phyloP scores from a whole-genome alignment of 2,329 filamentous ascomycete genomes.

The Cladophialophora immunda region DNA sequence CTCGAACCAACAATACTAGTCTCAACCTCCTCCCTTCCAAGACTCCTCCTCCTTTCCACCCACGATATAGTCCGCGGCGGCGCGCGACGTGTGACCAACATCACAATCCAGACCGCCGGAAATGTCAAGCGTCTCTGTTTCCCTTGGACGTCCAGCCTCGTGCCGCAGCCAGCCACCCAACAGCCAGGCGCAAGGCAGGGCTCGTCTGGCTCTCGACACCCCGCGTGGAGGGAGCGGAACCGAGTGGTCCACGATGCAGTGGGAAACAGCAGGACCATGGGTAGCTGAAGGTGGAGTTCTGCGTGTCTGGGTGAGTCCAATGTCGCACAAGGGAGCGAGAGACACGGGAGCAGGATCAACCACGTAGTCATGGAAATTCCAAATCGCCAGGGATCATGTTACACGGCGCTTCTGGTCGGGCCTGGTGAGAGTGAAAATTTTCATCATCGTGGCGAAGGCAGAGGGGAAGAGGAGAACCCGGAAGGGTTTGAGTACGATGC shows the following conservation, averaged over 20 bases:
- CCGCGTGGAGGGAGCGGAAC: slow-evolving; percentile 5
- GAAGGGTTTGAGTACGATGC: background rate
- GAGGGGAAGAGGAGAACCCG: background rate
- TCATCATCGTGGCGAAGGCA: background rate
- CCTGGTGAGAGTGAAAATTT: background rate
- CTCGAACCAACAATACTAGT: background rate
- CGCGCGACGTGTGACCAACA: slow-evolving; percentile 7
- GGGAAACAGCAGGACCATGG: background rate
- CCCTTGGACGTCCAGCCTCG: background rate
- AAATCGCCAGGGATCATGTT: slow-evolving; percentile 30
- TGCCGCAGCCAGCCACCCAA: slow-evolving; percentile 18
- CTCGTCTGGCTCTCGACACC: slow-evolving; percentile 10
- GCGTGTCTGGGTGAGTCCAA: background rate
- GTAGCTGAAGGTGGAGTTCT: background rate
- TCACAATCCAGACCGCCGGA: slow-evolving; percentile 17
- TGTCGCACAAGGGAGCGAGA: slow-evolving; percentile 11
- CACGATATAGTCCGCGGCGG: background rate
- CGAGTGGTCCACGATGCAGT: background rate
- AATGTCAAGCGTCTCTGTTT: background rate
- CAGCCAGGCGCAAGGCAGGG: background rate
- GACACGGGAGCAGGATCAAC: slow-evolving; percentile 18
- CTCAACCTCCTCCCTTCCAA: background rate
- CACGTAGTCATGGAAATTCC: slow-evolving; percentile 34
- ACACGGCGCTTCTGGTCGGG: slow-evolving; percentile 24
- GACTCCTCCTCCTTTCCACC: background rate